These are phyloP conservation scores for Pulveroboletus sp. DNA, from an alignment of 1,284 basidiomycete genomes.

Conservation along the genomic window DNA sequence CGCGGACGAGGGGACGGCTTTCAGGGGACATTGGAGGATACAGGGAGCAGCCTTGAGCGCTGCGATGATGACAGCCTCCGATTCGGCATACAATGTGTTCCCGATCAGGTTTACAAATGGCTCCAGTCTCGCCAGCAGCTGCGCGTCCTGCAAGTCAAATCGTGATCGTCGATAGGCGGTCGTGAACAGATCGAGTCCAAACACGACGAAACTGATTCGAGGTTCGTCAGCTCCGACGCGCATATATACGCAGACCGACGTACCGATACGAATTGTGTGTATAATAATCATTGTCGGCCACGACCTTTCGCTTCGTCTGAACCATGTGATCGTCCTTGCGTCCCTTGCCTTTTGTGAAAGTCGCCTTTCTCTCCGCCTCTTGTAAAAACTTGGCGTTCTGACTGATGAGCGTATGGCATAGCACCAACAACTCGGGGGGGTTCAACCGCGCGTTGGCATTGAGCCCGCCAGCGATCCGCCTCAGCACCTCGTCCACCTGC, in stretches of 20 bases:
- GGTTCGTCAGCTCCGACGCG: constrained; percentile 14
- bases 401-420: constrained; percentile 89
- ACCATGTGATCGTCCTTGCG: constrained; percentile 68
- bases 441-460: constrained; percentile 80
- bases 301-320: constrained; percentile 71
- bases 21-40: constrained; percentile 84
- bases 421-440: constrained; percentile 72
- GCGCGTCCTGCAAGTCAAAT: constrained; percentile 80
- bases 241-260: constrained; percentile 18
- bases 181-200: constrained; percentile 91
- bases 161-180: constrained; percentile 84
- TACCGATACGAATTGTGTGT: constrained; percentile 83
- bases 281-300: constrained; percentile 68
- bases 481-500: constrained; percentile 86
- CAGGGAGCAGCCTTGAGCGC: constrained; percentile 83
- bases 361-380: constrained; percentile 46
- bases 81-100: constrained; percentile 89
- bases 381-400: constrained; percentile 87
- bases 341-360: constrained; percentile 36
- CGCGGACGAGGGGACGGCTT: constrained; percentile 74
- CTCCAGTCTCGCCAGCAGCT: constrained; percentile 78
- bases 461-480: constrained; percentile 81
- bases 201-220: constrained; percentile 77
- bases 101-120: constrained; percentile 88
- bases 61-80: constrained; percentile 76